These are phyloP conservation scores for Cucurbita moschata DNA, from an alignment of 306 rosid species.

Conservation along the genomic window DNA sequence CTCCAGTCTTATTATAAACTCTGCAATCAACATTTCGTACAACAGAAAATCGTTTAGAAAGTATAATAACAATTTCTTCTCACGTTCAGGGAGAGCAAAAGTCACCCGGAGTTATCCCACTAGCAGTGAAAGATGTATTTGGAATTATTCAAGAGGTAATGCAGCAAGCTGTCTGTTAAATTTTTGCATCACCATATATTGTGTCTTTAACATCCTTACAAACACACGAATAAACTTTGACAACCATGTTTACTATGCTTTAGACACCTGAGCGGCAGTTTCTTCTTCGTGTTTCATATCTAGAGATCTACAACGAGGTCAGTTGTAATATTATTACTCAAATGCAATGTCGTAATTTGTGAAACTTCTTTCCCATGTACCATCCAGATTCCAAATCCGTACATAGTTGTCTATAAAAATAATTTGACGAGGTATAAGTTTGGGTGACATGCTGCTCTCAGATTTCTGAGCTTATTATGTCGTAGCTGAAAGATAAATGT, in stretches of 20 bases:
- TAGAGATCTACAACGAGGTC: slow-evolving; percentile 88
- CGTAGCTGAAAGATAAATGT: background rate
- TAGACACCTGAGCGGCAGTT: slow-evolving; percentile 75
- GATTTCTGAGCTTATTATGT: background rate
- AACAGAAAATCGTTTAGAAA: background rate
- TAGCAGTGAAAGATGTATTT: slow-evolving; percentile 80
- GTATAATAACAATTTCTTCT: background rate
- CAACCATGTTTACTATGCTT: slow-evolving; percentile 14
- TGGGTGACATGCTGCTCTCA: background rate
- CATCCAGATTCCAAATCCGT: background rate
- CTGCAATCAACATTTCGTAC: background rate
- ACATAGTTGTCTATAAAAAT: background rate
- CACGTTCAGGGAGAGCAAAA: slow-evolving; percentile 64
- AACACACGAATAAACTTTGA: background rate
- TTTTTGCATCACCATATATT: background rate
- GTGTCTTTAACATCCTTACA: background rate
- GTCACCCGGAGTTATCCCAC: slow-evolving; percentile 86
- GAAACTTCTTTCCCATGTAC: background rate
- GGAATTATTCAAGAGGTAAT: slow-evolving; percentile 79
- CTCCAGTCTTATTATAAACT: background rate
- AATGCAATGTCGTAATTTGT: background rate
- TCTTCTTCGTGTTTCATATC: slow-evolving; percentile 78
- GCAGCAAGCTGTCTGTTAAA: background rate
- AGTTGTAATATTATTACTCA: slow-evolving; percentile 8
- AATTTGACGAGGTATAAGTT: background rate